These are phyloP conservation scores for Sisymbrium altissimum DNA, from an alignment of 345 rosid species.

Conservation along the genomic window DNA sequence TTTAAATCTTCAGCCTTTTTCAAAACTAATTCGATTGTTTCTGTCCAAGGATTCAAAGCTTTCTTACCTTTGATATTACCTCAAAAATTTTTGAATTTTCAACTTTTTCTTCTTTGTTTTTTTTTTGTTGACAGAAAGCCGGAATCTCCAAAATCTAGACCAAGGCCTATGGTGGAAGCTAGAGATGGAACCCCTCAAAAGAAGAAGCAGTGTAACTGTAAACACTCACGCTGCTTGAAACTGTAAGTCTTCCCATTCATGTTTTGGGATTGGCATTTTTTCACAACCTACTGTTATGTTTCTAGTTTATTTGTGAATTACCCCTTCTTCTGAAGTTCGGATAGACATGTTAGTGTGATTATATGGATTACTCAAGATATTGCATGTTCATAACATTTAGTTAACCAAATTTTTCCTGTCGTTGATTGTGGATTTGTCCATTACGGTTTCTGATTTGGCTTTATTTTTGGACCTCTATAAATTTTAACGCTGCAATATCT, in stretches of 20 bases:
- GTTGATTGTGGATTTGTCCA: not conserved
- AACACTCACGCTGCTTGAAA: slow-evolving; percentile 97
- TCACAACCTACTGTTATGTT: not conserved
- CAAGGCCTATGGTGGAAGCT: slow-evolving; percentile 57
- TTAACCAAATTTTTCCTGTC: not conserved
- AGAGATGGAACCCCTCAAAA: slow-evolving; percentile 94
- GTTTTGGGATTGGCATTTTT: not conserved
- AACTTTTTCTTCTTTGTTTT: not conserved
- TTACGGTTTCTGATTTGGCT: not conserved
- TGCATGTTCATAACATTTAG: slow-evolving; percentile 3
- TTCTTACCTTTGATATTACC: not conserved
- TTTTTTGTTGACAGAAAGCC: slow-evolving; percentile 49
- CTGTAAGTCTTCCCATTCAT: slow-evolving; percentile 52
- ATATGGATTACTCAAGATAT: not conserved
- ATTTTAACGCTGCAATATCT: slow-evolving; percentile 5
- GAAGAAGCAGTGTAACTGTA: slow-evolving; percentile 96
- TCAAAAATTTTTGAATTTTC: not conserved
- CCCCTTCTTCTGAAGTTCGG: not conserved
- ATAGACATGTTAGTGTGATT: not conserved
- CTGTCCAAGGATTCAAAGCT: not conserved
- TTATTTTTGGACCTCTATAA: not conserved
- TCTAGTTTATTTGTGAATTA: not conserved
- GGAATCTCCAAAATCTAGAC: slow-evolving; percentile 78
- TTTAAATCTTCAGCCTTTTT: not conserved
- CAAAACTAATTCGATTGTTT: not conserved